phyloP scores from a whole-genome alignment of 805 yeast genomes.

The Kluyveromyces starmeri region DNA sequence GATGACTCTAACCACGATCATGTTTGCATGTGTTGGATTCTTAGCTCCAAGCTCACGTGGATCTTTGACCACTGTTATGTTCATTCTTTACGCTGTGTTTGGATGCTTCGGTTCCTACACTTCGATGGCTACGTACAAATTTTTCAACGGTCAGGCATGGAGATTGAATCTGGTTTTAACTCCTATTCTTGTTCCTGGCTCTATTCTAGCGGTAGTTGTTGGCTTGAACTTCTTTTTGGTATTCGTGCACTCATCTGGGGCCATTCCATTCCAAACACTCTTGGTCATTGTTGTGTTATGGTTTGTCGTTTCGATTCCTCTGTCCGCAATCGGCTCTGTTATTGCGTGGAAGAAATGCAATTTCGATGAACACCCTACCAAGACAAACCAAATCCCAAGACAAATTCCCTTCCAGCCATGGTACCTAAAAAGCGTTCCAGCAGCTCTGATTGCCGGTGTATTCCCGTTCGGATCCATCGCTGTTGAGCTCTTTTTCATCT shows the following conservation, averaged over 20 bases:
- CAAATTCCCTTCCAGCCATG: slow-evolving; percentile 90
- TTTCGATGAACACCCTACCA: slow-evolving; percentile 59
- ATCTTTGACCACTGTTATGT: slow-evolving; percentile 81
- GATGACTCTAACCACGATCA: slow-evolving; percentile 64
- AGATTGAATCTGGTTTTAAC: slow-evolving; percentile 75
- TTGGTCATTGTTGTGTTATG: slow-evolving; percentile 71
- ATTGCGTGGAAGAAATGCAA: slow-evolving; percentile 57
- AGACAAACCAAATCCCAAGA: slow-evolving; percentile 92
- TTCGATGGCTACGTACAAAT: slow-evolving; percentile 78
- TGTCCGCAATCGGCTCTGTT: slow-evolving; percentile 76
- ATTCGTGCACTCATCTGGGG: slow-evolving; percentile 78
- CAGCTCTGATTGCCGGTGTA: slow-evolving; percentile 72
- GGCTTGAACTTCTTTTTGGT: slow-evolving; percentile 76
- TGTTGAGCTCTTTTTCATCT: slow-evolving; percentile 88
- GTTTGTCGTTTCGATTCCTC: slow-evolving; percentile 79
- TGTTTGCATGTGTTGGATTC: slow-evolving; percentile 81
- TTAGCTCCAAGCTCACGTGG: slow-evolving; percentile 94
- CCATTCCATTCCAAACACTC: slow-evolving; percentile 89
- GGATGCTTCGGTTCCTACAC: slow-evolving; percentile 80
- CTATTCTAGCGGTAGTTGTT: slow-evolving; percentile 52
- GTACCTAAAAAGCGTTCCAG: slow-evolving; percentile 60
- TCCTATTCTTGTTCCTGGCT: slow-evolving; percentile 80
- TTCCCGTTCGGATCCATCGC: slow-evolving; percentile 94
- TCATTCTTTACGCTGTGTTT: slow-evolving; percentile 69
- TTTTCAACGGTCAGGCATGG: slow-evolving; percentile 90